These are phyloP conservation scores for Phytopythium mirpurense DNA, from an alignment of 352 stramenopile species.

Conservation along the genomic window DNA sequence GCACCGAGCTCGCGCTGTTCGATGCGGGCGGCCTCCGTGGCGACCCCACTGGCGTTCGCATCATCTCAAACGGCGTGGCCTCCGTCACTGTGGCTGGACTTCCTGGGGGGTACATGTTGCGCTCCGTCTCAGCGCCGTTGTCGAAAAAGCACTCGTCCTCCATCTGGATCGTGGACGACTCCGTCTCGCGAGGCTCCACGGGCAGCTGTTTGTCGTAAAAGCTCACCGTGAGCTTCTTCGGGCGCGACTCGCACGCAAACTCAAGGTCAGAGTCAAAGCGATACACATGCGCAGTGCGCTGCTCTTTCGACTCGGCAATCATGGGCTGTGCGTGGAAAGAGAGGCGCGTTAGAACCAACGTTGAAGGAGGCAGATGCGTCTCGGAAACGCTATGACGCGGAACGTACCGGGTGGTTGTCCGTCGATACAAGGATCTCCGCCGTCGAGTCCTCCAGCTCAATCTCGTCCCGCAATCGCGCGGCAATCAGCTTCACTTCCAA, in stretches of 20 bases:
- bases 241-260: slow-evolving; percentile 58
- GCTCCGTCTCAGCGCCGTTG: slow-evolving; percentile 14
- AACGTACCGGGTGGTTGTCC: slow-evolving; percentile 54
- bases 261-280: slow-evolving; percentile 76
- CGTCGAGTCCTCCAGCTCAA: slow-evolving; percentile 50
- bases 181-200: slow-evolving; percentile 20
- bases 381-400: too few species aligned
- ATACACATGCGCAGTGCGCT: slow-evolving; percentile 77
- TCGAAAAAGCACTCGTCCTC: slow-evolving; percentile 53
- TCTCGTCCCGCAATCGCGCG: slow-evolving; percentile 54
- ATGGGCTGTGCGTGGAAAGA: background rate
- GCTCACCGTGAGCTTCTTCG: slow-evolving; percentile 62
- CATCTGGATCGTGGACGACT: slow-evolving; percentile 46
- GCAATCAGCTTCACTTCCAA: slow-evolving; percentile 85
- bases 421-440: slow-evolving; percentile 61
- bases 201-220: slow-evolving; percentile 58
- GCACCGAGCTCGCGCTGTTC: slow-evolving; percentile 21
- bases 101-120: slow-evolving; percentile 24
- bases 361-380: too few species aligned
- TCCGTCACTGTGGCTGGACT: slow-evolving; percentile 52
- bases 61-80: slow-evolving; percentile 63
- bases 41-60: slow-evolving; percentile 48
- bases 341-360: background rate
- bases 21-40: slow-evolving; percentile 22
- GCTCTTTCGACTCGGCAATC: slow-evolving; percentile 55